phyloP scores from a whole-genome alignment of 2,329 filamentous ascomycete species.

The Sporothrix brasiliensis region DNA sequence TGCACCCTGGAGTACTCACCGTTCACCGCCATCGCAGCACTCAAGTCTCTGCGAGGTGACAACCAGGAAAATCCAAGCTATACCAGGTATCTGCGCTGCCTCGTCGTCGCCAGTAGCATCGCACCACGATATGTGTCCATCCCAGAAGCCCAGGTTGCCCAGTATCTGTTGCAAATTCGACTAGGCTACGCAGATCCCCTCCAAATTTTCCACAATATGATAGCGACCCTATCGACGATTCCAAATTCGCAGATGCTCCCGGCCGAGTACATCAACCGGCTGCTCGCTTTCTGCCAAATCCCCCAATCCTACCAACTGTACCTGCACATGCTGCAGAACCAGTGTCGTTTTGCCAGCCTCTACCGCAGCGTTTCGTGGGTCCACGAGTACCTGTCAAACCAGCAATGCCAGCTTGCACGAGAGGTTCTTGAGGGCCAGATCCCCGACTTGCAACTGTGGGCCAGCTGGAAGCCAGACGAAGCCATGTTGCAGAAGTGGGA shows the following conservation, averaged over 20 bases:
- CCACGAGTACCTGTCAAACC: not conserved
- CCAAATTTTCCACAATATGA: conserved; percentile 24
- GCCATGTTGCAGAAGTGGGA: conserved; percentile 36
- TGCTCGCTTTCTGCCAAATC: conserved; percentile 31
- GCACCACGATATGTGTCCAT: conserved; percentile 26
- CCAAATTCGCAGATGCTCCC: conserved; percentile 29
- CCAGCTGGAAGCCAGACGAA: conserved; percentile 37
- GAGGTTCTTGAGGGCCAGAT: conserved; percentile 34
- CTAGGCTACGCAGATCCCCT: conserved; percentile 25
- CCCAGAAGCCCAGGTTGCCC: conserved; percentile 18
- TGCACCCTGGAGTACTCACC: conserved; percentile 29
- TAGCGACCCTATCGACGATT: conserved; percentile 25
- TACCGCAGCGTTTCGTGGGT: conserved; percentile 31
- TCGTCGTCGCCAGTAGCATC: conserved; percentile 27
- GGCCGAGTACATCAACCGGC: conserved; percentile 30
- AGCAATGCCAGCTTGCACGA: conserved; percentile 48
- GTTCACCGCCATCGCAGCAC: conserved; percentile 8
- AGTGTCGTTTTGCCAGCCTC: conserved; percentile 22
- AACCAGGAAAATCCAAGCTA: conserved; percentile 16
- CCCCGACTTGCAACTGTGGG: conserved; percentile 33
- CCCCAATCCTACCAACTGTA: conserved; percentile 9
- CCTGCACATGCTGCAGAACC: conserved; percentile 17
- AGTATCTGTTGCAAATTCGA: conserved; percentile 25
- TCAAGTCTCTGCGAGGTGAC: conserved; percentile 27
- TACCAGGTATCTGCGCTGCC: conserved; percentile 30